Base-by-base conservation (phyloP, 768 basidiomycete species). In the Gautieria morchelliformis region DNA sequence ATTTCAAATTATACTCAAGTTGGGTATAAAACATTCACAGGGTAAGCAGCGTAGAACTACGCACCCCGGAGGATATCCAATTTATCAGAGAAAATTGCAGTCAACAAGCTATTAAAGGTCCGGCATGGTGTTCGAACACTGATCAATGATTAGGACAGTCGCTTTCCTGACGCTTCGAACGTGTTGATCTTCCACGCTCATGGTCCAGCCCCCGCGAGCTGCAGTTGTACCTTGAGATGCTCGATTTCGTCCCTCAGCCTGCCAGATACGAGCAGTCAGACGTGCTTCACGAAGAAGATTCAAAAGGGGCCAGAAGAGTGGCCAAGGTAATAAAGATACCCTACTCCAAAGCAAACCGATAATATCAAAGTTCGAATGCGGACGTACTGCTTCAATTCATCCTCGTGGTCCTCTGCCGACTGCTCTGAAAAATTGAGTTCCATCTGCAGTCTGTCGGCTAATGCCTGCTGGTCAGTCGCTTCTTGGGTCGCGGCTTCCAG, bases 361-460 rank as follows among this genome's bases (percentile, higher is more conserved):
- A 57, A 48, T 35, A 57, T 47, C 35, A 57, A 57, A 57, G 46
- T 49, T 48, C 56, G 56, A 57, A 57, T 48, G 45, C 47, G 45
- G 66, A 82, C 86, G 72, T 86, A 91, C 89, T 84, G 80, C 65
- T 83, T 83, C 57, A 90, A 83, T 59, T 82, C 78, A 65, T 88
- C 86, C 63, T 83, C 77, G 60, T 65, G 80, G 63, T 92, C 90
- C 42, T 90, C 87, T 65, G 86, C 81, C 24, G 89, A 87, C 66
- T 83, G 80, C 65, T 89, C 88, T 56, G 89, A 75, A 69, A 84
- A 87, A 62, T 81, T 76, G 47, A 91, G 85, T 71, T 92, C 90
- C 87, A 92, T 84, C 58, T 77, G 76, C 69, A 89, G 89, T 60
- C 85, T 77, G 5, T 71, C 74, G 53, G 87, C 70, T 60, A 87